Evolutionary conservation across 2,329 filamentous ascomycete genomes (phyloP), one percentile per base, ranked within the genome.

Genomic region (Metarhizium album): DNA sequence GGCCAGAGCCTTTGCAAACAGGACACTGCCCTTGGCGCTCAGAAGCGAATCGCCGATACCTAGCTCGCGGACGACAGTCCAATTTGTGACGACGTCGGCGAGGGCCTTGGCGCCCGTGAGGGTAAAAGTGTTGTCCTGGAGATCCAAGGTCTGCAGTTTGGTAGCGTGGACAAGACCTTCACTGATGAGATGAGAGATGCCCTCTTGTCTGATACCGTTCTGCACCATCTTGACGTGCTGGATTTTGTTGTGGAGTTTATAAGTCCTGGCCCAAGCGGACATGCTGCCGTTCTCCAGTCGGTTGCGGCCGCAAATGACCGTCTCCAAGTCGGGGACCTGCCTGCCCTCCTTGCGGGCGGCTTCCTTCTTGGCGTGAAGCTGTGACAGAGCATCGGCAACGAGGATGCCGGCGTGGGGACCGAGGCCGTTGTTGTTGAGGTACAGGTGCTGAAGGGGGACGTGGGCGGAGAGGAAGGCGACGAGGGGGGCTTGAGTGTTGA

Each of bases 51-150:
- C 93, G 42, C 90, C 87, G 13, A 97, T 80, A 38, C 88, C 90
- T 14, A 98, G 78, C 68, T 97, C 93, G 57, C 80, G 76, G 46
- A 98, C 74, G 38, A 80, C 73, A 0, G 78, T 68, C 91, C 91
- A 98, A 52, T 76, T 77, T 1, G 79, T 75, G 22, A 91, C 76
- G 5, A 89, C 87, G 58, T 77, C 79, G 38, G 87, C 84, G 49
- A 98, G 76, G 11, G 89, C 88, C 60, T 76, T 84, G 29, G 88
- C 87, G 23, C 90, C 93, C 55, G 78, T 75, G 38, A 84, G 68
- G 9, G 91, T 97, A 67, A 97, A 97, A 0, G 93, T 97, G 71
- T 98, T 98, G 71, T 98, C 93, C 68, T 98, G 91, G 54, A 98
- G 74, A 71, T 98, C 93, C 49, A 98, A 72, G 14, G 90, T 79